A percentile compares a stretch with the other conserved stretches of the same genome.
Conservation (phyloP, 2,329 filamentous ascomycete species). For the Trichoderma semiorbis region DNA sequence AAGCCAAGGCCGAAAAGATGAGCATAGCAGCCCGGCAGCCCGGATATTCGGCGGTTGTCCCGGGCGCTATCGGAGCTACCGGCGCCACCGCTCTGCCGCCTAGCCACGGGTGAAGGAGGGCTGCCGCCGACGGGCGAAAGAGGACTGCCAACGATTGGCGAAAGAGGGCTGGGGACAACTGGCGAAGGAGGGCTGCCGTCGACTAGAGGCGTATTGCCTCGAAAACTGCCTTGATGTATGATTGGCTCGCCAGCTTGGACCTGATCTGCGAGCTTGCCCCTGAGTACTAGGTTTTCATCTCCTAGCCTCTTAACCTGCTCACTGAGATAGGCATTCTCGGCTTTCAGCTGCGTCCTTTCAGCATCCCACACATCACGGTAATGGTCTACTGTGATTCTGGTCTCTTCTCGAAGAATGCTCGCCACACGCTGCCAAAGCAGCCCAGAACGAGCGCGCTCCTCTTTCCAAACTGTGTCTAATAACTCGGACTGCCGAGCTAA, state of each 20-base stretch:
- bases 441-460: neutral
- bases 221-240: slow-evolving; percentile 31
- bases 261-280: neutral
- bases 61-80: neutral
- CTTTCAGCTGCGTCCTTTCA: neutral
- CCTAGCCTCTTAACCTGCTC: neutral
- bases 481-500: neutral
- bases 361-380: neutral
- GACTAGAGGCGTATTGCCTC: slow-evolving; percentile 20
- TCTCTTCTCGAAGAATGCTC: neutral
- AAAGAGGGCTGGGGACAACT: neutral
- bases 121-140: neutral
- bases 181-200: neutral
- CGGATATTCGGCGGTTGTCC: neutral
- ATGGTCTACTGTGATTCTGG: neutral
- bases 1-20: neutral
- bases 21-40: neutral
- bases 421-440: neutral
- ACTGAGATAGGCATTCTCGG: neutral
- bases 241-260: slow-evolving; percentile 12
- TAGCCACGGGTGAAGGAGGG: neutral
- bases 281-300: neutral
- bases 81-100: neutral
- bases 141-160: neutral
- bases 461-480: neutral